Conservation (phyloP, 83 land plant species). For the Larix sibirica region DNA sequence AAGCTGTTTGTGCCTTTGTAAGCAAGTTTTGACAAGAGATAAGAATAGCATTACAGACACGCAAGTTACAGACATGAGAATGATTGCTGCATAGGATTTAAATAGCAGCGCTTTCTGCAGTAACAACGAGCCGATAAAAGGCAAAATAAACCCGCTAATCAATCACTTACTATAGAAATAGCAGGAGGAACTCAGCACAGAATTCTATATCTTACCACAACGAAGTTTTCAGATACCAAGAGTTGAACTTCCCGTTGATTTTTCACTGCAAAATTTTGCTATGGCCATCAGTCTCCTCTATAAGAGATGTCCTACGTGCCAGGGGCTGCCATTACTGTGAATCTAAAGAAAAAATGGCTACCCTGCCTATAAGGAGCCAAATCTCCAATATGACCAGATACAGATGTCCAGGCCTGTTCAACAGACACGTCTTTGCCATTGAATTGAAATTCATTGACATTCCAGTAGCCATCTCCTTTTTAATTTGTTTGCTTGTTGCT, state of each 20-base stretch:
- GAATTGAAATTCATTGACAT: too few species aligned
- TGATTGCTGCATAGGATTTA: background rate
- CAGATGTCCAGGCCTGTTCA: too few species aligned
- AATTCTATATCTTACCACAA: background rate
- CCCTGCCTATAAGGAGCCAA: background rate
- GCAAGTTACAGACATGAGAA: background rate
- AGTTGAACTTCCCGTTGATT: background rate
- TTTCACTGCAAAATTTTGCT: background rate
- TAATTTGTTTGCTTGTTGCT: background rate
- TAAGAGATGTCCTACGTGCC: background rate
- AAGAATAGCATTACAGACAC: too few species aligned
- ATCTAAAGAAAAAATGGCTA: background rate
- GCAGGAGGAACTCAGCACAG: background rate
- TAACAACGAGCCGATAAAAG: background rate
- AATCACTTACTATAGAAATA: background rate
- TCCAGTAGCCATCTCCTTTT: background rate
- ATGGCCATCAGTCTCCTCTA: background rate
- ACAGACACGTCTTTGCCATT: too few species aligned
- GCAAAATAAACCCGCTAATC: background rate
- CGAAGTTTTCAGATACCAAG: background rate
- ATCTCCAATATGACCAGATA: background rate
- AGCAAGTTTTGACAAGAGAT: too few species aligned
- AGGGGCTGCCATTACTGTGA: background rate
- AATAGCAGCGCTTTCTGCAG: background rate
- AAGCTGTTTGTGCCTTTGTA: too few species aligned